These are phyloP conservation scores for Cyclocybe aegerita DNA, from an alignment of 768 basidiomycete genomes.

Conservation along the genomic window DNA sequence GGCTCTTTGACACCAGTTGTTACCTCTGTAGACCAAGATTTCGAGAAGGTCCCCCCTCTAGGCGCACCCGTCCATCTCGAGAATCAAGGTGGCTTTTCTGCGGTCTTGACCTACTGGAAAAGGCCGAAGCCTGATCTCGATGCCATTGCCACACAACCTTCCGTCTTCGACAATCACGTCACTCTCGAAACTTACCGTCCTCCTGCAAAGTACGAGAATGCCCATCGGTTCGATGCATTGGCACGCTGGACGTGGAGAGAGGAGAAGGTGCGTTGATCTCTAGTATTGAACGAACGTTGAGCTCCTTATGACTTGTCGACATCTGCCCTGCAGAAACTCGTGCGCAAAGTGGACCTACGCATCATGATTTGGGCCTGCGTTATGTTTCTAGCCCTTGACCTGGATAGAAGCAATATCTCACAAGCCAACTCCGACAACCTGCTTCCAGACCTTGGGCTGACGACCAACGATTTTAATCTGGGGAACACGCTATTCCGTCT, in stretches of 20 bases:
- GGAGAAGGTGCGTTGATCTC: slow-evolving; percentile 44
- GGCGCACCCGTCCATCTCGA: slow-evolving; percentile 20
- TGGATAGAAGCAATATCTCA: slow-evolving; percentile 60
- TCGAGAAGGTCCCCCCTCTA: slow-evolving; percentile 25
- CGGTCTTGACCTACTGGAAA: slow-evolving; percentile 31
- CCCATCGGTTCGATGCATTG: slow-evolving; percentile 60
- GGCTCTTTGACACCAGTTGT: neutral
- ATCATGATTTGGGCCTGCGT: slow-evolving; percentile 61
- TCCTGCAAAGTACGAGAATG: slow-evolving; percentile 55
- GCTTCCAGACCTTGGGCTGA: slow-evolving; percentile 57
- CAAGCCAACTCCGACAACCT: slow-evolving; percentile 74
- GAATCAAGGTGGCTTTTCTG: slow-evolving; percentile 18
- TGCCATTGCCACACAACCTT: slow-evolving; percentile 57
- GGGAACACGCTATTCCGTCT: slow-evolving; percentile 60
- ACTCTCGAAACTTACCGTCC: slow-evolving; percentile 52
- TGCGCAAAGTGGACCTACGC: slow-evolving; percentile 59
- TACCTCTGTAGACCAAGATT: neutral
- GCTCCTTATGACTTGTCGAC: neutral
- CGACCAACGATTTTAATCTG: slow-evolving; percentile 63
- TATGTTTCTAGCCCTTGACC: slow-evolving; percentile 63
- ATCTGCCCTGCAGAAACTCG: slow-evolving; percentile 33
- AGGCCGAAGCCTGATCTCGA: slow-evolving; percentile 38
- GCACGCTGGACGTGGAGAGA: slow-evolving; percentile 75
- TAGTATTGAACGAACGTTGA: neutral
- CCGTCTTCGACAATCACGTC: slow-evolving; percentile 59